A percentile compares a stretch with the other conserved stretches of the same genome.
These are phyloP conservation scores for Starmerella potacharoeniae DNA, from an alignment of 805 yeast species.

Conservation along the genomic window DNA sequence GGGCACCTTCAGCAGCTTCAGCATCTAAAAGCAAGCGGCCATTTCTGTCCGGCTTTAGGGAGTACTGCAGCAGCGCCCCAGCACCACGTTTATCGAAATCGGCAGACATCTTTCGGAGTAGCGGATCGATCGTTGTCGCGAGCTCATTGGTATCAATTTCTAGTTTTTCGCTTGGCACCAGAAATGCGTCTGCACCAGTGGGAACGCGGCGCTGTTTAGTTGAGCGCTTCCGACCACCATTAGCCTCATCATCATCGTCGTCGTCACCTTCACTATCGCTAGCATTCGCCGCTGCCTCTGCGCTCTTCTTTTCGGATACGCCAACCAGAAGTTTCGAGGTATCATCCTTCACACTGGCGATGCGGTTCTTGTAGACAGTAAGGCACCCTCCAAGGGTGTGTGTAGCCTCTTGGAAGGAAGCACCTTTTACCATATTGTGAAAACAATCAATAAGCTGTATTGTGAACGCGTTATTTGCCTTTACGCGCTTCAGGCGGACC, in stretches of 20 bases:
- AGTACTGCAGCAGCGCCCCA: constrained; percentile 37
- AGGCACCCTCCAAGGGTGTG: constrained; percentile 92
- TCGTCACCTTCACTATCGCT: constrained; percentile 14
- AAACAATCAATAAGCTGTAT: constrained; percentile 86
- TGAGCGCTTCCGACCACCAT: constrained; percentile 7
- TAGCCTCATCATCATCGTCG: constrained; percentile 15
- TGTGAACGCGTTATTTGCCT: constrained; percentile 77
- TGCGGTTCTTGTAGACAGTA: constrained; percentile 79
- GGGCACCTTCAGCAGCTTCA: constrained; percentile 32
- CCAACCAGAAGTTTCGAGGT: constrained; percentile 78
- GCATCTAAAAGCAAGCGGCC: constrained; percentile 62
- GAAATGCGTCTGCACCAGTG: constrained; percentile 13
- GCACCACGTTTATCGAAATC: constrained; percentile 38
- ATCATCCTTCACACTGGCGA: constrained; percentile 84
- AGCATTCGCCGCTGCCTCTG: constrained; percentile 36
- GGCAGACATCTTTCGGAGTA: constrained; percentile 34
- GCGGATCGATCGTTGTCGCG: constrained; percentile 33
- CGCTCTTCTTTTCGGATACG: constrained; percentile 25
- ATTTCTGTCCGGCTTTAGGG: constrained; percentile 36
- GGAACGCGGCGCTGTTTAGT: background rate
- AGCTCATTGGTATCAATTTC: constrained; percentile 29
- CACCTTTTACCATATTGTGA: constrained; percentile 54
- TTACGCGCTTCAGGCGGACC: constrained; percentile 73
- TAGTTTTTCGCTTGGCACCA: constrained; percentile 24
- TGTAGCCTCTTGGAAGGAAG: constrained; percentile 82